These are phyloP conservation scores for Houttuynia cordata DNA, from an alignment of 164 flowering plant species.

Conservation along the genomic window DNA sequence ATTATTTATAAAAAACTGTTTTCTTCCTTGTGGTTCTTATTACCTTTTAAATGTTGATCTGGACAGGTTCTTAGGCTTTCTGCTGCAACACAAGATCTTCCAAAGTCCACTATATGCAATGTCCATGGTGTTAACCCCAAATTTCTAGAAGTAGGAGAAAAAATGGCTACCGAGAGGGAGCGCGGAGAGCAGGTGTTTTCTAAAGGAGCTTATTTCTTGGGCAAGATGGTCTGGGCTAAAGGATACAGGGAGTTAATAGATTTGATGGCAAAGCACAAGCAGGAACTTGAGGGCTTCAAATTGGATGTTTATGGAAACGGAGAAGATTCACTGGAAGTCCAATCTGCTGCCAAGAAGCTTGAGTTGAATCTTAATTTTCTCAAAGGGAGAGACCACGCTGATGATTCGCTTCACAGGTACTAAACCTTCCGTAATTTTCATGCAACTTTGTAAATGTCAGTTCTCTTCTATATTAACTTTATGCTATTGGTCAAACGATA, in stretches of 20 bases:
- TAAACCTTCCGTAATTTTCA: background rate
- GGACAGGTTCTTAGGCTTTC: constrained; percentile 91
- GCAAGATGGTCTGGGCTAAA: constrained; percentile 99
- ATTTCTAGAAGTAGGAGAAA: constrained; percentile 82
- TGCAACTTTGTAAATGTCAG: no score
- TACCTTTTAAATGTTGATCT: constrained; percentile 1
- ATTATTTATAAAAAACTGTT: background rate
- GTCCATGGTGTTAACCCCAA: constrained; percentile 98
- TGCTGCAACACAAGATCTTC: constrained; percentile 90
- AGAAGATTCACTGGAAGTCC: constrained; percentile 92
- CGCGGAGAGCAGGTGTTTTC: constrained; percentile 73
- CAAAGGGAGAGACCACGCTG: constrained; percentile 94
- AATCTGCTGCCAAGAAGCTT: constrained; percentile 58
- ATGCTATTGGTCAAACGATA: background rate
- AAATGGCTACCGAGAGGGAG: constrained; percentile 63
- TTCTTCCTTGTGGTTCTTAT: background rate
- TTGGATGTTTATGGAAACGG: constrained; percentile 95
- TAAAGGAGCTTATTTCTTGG: constrained; percentile 90
- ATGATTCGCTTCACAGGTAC: constrained; percentile 89
- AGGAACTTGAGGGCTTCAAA: constrained; percentile 70
- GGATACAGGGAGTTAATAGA: constrained; percentile 87
- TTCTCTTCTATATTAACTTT: background rate
- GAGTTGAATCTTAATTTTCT: constrained; percentile 66
- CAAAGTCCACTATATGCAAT: constrained; percentile 83
- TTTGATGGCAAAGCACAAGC: constrained; percentile 64